Evolutionary conservation across 2,329 filamentous ascomycete species (phyloP).

Genomic region (Chaetomium olivaceum): DNA sequence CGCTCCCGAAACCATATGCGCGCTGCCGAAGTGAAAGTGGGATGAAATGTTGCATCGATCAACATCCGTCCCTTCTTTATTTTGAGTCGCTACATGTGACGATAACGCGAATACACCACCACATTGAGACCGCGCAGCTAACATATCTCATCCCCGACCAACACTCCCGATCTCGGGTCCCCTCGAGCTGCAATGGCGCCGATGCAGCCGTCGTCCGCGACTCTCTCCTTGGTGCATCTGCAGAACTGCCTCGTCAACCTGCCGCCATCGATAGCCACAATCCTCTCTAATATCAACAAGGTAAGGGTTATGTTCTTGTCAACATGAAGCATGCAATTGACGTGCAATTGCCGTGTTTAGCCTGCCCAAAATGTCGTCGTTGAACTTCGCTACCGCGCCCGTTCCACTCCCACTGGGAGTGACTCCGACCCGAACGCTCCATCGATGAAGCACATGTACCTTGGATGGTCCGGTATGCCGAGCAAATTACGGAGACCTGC

Average conservation of each 20-base stretch:
- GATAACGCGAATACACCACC: background rate
- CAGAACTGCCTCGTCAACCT: constrained; percentile 96
- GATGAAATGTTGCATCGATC: background rate
- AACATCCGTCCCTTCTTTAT: background rate
- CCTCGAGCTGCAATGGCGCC: constrained; percentile 44
- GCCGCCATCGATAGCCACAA: constrained; percentile 76
- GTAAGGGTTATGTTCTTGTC: constrained; percentile 52
- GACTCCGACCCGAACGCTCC: constrained; percentile 48
- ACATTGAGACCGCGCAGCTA: background rate
- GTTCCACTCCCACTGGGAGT: constrained; percentile 46
- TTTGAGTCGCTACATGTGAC: constrained; percentile 7
- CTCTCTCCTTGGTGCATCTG: constrained; percentile 81
- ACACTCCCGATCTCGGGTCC: background rate
- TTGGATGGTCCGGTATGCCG: constrained; percentile 98
- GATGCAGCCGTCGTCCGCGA: constrained; percentile 63
- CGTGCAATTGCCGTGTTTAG: constrained; percentile 47
- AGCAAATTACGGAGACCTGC: constrained; percentile 76
- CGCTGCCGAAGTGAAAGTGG: constrained; percentile 3
- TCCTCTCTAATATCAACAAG: constrained; percentile 87
- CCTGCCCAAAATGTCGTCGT: constrained; percentile 94
- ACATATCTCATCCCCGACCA: background rate
- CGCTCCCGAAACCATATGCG: constrained; percentile 2
- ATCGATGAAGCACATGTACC: constrained; percentile 68
- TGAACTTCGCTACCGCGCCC: constrained; percentile 76
- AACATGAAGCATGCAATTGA: constrained; percentile 12